phyloP scores from a whole-genome alignment of 129 eudicot genomes.

The Artemisia tridentata region DNA sequence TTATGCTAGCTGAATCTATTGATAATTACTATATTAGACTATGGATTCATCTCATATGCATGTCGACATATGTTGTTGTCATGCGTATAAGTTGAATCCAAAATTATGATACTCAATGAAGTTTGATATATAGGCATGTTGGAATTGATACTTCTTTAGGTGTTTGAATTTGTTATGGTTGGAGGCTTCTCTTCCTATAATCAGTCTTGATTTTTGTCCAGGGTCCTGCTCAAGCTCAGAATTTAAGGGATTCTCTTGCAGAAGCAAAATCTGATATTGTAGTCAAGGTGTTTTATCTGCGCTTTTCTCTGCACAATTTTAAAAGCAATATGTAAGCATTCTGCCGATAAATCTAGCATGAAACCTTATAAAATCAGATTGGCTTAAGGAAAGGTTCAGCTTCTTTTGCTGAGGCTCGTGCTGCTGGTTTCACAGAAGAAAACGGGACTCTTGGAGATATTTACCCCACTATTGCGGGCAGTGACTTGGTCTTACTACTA shows the following conservation, averaged over 20 bases:
- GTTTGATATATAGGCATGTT: no score
- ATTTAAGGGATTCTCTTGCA: conserved; percentile 77
- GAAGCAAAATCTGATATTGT: conserved; percentile 86
- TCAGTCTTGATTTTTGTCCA: conserved; percentile 7
- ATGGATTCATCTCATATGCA: no score
- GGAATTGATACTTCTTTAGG: no score
- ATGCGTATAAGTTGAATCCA: no score
- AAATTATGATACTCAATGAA: no score
- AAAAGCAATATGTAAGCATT: not conserved
- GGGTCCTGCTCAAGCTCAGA: conserved; percentile 99
- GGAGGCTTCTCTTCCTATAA: not conserved
- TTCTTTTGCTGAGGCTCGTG: conserved; percentile 93
- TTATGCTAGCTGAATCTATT: no score
- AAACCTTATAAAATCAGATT: conserved; percentile 41
- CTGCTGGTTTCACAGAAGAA: conserved; percentile 90
- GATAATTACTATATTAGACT: no score
- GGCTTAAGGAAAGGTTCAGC: conserved; percentile 93
- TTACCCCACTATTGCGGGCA: conserved; percentile 71
- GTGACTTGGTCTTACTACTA: conserved; percentile 84
- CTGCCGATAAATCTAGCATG: not conserved
- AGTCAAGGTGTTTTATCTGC: conserved; percentile 58
- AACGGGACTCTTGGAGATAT: conserved; percentile 93
- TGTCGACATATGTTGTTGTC: no score
- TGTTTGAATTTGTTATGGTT: not conserved
- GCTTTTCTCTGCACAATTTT: not conserved